Base-by-base conservation (phyloP, 257 asterid species). In the Solanum medicagineum region DNA sequence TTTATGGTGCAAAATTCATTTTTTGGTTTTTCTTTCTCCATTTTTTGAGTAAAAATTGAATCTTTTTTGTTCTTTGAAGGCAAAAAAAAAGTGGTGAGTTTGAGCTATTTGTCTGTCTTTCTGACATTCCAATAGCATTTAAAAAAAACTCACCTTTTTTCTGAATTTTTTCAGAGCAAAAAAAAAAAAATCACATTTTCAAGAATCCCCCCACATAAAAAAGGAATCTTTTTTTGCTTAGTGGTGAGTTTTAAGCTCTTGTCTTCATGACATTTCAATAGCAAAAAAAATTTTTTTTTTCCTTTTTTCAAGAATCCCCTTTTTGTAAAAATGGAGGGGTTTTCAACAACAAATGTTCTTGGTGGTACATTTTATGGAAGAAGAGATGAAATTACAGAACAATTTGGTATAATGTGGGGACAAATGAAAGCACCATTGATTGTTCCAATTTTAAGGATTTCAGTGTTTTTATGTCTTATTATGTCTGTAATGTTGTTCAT, bases 401-500 rank as follows among this genome's bases (percentile, higher is more conserved):
- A 92, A 82, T 81, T 97, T 24, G 13, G 53, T 83, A 26, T 90
- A 44, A 85, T 95, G 24, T 97, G 98, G 99, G 93, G 85, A 6
- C 98, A 92, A 89, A 89, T 97, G n/a, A 92, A 84, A 88, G 93
- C 94, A 10, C 98, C 99, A 51, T 84, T 97, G 88, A 91, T 97
- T 81, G 98, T 93, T 4, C 99, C 98, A 1, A 63, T 92, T 87
- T 97, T 95, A 22, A 87, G 82, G 44, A 12, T 93, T 47, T 90
- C 89, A 3, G 94, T 94, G 2, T 70, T 86, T 17, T 14, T 94
- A 55, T 97, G 99, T 85, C 71, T 97, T 89, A 40, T 83, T 11
- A 93, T 97, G 98, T 97, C 99, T 5, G 86, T 81, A 2, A 97
- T 95, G 99, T 81, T 97, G 93, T 95, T 97, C 86, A 10, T 93